These are phyloP conservation scores for Aspergillus sp. DNA, from an alignment of 2,329 filamentous ascomycete species.

Conservation along the genomic window DNA sequence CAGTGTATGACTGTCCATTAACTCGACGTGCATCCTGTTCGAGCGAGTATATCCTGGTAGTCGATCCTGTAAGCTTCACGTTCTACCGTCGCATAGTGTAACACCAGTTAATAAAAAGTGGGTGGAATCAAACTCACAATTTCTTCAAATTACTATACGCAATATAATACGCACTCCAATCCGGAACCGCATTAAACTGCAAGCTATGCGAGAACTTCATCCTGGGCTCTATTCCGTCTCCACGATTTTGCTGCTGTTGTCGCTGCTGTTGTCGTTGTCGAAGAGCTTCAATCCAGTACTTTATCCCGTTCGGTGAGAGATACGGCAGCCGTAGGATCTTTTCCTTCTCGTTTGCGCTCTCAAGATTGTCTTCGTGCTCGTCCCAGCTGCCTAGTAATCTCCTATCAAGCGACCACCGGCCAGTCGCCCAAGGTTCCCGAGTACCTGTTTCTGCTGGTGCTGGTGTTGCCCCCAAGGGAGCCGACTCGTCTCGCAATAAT, in stretches of 20 bases:
- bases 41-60: constrained; percentile 76
- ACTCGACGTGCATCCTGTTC: constrained; percentile 72
- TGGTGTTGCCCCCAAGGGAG: neutral
- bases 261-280: constrained; percentile 15
- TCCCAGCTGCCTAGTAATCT: constrained; percentile 6
- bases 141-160: constrained; percentile 99
- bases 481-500: constrained; percentile 5
- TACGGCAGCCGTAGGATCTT: neutral
- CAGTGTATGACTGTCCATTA: constrained; percentile 47
- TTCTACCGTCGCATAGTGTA: too few relatives aligned
- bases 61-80: too few relatives aligned
- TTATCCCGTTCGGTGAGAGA: constrained; percentile 14
- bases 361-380: neutral
- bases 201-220: constrained; percentile 99
- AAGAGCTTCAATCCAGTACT: constrained; percentile 30
- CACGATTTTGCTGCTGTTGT: constrained; percentile 8
- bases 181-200: constrained; percentile 99
- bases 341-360: constrained; percentile 1
- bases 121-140: constrained; percentile 56
- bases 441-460: neutral
- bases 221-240: constrained; percentile 58
- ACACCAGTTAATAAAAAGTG: constrained; percentile 1
- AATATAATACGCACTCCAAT: constrained; percentile 98
- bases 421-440: neutral
- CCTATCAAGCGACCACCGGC: neutral